A percentile compares a stretch with the other conserved stretches of the same genome.
These are phyloP conservation scores for Phytophthora pluvialis DNA, from an alignment of 352 stramenopile species.

Conservation along the genomic window DNA sequence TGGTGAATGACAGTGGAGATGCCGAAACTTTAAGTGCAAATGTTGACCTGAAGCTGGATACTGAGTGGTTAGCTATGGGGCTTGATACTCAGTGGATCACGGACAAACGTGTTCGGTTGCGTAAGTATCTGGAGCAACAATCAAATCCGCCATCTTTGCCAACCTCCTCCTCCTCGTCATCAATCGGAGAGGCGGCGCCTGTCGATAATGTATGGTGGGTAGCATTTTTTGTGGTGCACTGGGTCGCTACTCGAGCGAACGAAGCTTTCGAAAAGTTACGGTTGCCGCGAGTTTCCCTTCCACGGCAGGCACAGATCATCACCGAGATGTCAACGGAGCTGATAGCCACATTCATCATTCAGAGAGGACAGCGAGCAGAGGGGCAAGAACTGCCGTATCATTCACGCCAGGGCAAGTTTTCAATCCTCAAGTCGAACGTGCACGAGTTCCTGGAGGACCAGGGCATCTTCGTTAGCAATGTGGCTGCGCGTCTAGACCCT, in stretches of 20 bases:
- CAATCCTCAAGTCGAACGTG: conserved; percentile 30
- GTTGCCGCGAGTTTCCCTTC: conserved; percentile 7
- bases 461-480: conserved; percentile 31
- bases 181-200: not conserved
- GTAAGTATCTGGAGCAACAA: conserved; percentile 52
- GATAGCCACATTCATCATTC: conserved; percentile 38
- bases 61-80: conserved; percentile 30
- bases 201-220: conserved; percentile 56
- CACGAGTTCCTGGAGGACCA: conserved; percentile 45
- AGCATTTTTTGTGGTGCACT: conserved; percentile 55
- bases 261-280: conserved; percentile 37
- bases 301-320: conserved; percentile 26
- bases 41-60: conserved; percentile 4
- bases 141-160: not conserved
- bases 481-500: conserved; percentile 27
- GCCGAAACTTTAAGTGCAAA: not conserved
- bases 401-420: conserved; percentile 31
- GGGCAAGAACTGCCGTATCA: conserved; percentile 2
- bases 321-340: conserved; percentile 32
- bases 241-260: conserved; percentile 41
- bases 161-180: not conserved
- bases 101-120: conserved; percentile 59
- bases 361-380: conserved; percentile 11
- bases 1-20: not conserved
- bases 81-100: conserved; percentile 50